A percentile compares a stretch with the other conserved stretches of the same genome.
phyloP scores from a whole-genome alignment of 2,329 filamentous ascomycete genomes.

The Thielaviopsis populi region DNA sequence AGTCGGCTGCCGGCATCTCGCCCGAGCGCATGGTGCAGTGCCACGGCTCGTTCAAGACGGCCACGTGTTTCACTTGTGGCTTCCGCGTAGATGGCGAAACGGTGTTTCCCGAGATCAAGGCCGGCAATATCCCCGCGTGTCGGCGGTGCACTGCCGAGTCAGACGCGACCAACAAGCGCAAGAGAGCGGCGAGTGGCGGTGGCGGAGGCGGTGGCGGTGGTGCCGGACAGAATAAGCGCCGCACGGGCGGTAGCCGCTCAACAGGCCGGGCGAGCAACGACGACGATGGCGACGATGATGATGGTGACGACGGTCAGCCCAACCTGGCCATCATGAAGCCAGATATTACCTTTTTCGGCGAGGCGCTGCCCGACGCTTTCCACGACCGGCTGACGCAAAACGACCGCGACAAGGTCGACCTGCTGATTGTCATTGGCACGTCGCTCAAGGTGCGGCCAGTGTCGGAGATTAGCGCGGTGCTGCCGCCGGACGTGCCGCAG shows the following conservation, averaged over 20 bases:
- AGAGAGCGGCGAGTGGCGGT: conserved; percentile 27
- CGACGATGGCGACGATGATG: conserved; percentile 19
- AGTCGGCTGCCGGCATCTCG: conserved; percentile 68
- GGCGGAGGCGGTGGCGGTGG: conserved; percentile 21
- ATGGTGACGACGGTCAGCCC: conserved; percentile 36
- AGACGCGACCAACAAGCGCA: conserved; percentile 25
- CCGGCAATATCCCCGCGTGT: conserved; percentile 63
- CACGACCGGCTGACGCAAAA: conserved; percentile 63
- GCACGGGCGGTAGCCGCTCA: not conserved
- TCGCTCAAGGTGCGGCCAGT: conserved; percentile 92
- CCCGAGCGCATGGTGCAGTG: conserved; percentile 82
- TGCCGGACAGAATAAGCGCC: conserved; percentile 21
- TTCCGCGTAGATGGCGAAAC: conserved; percentile 57
- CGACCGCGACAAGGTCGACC: conserved; percentile 66
- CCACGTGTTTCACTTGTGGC: conserved; percentile 71
- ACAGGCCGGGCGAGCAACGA: conserved; percentile 25
- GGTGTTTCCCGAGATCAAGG: conserved; percentile 67
- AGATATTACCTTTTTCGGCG: conserved; percentile 96
- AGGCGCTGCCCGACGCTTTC: conserved; percentile 73
- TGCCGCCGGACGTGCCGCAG: conserved; percentile 69
- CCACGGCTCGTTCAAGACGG: conserved; percentile 89
- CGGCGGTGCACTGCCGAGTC: conserved; percentile 42
- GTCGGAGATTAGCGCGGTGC: conserved; percentile 70
- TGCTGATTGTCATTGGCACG: conserved; percentile 92
- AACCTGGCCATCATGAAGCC: conserved; percentile 79